phyloP scores from a whole-genome alignment of 768 basidiomycete species.

The Termitomyces sp. region DNA sequence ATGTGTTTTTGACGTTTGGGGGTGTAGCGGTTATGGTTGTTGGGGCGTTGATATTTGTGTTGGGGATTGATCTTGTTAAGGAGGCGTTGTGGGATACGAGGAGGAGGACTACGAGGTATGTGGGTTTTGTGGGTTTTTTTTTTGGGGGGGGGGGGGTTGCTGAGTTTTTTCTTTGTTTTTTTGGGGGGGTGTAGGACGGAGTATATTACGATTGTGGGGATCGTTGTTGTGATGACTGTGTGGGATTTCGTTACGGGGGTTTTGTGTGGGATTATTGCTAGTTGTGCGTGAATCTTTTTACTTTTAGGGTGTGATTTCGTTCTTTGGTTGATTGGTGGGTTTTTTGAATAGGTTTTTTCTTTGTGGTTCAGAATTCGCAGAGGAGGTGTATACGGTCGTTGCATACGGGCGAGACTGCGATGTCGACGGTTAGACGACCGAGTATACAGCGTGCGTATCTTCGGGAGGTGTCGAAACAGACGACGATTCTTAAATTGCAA shows the following conservation, averaged over 20 bases:
- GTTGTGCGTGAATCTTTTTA: slow-evolving; percentile 52
- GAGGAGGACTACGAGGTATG: slow-evolving; percentile 73
- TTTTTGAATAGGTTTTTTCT: slow-evolving; percentile 69
- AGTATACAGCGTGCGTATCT: slow-evolving; percentile 86
- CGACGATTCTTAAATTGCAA: slow-evolving; percentile 83
- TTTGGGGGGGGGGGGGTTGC: slow-evolving; percentile 13
- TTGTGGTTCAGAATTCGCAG: slow-evolving; percentile 94
- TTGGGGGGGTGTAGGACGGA: slow-evolving; percentile 45
- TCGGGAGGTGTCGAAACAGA: slow-evolving; percentile 90
- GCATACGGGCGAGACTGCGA: slow-evolving; percentile 77
- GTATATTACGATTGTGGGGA: slow-evolving; percentile 80
- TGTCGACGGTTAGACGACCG: slow-evolving; percentile 90
- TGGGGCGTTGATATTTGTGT: slow-evolving; percentile 86
- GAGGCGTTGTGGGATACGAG: slow-evolving; percentile 97
- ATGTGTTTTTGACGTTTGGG: slow-evolving; percentile 23
- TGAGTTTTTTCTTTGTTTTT: neutral
- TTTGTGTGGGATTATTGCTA: slow-evolving; percentile 86
- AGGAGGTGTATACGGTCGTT: slow-evolving; percentile 79
- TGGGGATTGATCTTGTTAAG: slow-evolving; percentile 92
- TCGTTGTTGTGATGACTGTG: slow-evolving; percentile 89
- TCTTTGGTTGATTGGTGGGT: neutral
- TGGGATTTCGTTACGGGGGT: slow-evolving; percentile 96
- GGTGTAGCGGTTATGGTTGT: slow-evolving; percentile 86
- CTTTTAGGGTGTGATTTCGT: neutral
- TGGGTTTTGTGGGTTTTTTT: neutral